Base-by-base conservation (phyloP, 257 asterid species). In the Solanum chaucha region DNA sequence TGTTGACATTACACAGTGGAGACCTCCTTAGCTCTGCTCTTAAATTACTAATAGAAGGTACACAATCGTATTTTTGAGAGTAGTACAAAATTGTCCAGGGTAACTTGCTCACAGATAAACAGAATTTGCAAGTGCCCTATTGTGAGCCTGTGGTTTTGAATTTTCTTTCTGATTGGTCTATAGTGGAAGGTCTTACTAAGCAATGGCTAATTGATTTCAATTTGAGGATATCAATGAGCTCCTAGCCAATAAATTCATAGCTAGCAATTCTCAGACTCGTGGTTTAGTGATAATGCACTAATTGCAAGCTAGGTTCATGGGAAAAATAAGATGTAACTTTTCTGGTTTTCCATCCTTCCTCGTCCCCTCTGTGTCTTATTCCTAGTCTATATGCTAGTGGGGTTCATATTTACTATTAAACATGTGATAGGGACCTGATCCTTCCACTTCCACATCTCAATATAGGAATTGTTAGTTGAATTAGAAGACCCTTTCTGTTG, bases 11-110 rank as follows among this genome's bases (percentile, higher is more conserved):
- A 87, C 89, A 74, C 80, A 90, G 91, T 68, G 86, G 84, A 15
- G 92, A 91, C 35, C 71, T 91, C 86, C 95, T 94, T 68, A 51
- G 73, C 90, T 87, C 91, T 59, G 93, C 94, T 86, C 94, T 95
- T 74, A 88, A 89, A 72, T 86, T 95, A 55, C 87, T 95, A 72
- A 92, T 95, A 30, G 91, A 91, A 93, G 98, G 98, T 95, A 85
- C 86, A 35, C 41, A 15, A 64, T 61, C 11, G 19, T n/a, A 83
- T 86, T 61, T 48, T 44, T 22, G n/a, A 24, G 19, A 55, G 84
- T 32, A 19, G 28, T 28, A 28, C 40, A 46, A 17, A 24, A 7
- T 46, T 80, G 26, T 46, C 55, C 58, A 38, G 55, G 55, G 20
- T 38, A 74, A 74, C 32, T 74, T 74, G 30, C 82, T 36, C 32